phyloP scores from a whole-genome alignment of 345 rosid genomes.

The Eucalyptus shirleyi region DNA sequence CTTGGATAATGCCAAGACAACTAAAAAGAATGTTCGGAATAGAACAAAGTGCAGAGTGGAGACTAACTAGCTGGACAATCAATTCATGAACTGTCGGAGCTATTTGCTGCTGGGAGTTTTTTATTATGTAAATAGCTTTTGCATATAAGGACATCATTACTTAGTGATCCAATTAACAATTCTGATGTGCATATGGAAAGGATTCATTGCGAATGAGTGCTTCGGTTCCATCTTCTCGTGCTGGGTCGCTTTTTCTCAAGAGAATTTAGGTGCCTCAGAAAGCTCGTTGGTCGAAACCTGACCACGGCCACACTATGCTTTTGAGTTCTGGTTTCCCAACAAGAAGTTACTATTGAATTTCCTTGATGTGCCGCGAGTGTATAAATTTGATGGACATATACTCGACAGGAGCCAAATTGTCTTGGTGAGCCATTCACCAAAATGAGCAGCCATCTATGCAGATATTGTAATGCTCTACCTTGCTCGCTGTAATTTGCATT shows the following conservation, averaged over 20 bases:
- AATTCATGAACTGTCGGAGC: neutral
- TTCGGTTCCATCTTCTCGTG: neutral
- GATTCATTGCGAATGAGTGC: neutral
- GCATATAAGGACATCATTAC: neutral
- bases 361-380: neutral
- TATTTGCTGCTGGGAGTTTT: neutral
- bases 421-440: neutral
- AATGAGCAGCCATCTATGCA: neutral
- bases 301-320: neutral
- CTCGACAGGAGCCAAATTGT: neutral
- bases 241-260: neutral
- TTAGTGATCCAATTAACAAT: neutral
- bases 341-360: neutral
- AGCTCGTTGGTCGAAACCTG: neutral
- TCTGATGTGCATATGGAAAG: neutral
- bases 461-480: neutral
- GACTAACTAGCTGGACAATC: neutral
- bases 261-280: neutral
- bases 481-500: neutral
- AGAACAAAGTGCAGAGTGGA: neutral
- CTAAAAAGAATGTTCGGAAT: conserved; percentile 11
- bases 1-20: conserved; percentile 33
- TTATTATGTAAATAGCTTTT: neutral
- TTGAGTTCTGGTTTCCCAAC: neutral
- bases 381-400: neutral